Percentiles rank a stretch among this genome's conserved stretches.
These are phyloP conservation scores for Penicillium sclerotiorum DNA, from an alignment of 2,329 filamentous ascomycete species.

Conservation along the genomic window DNA sequence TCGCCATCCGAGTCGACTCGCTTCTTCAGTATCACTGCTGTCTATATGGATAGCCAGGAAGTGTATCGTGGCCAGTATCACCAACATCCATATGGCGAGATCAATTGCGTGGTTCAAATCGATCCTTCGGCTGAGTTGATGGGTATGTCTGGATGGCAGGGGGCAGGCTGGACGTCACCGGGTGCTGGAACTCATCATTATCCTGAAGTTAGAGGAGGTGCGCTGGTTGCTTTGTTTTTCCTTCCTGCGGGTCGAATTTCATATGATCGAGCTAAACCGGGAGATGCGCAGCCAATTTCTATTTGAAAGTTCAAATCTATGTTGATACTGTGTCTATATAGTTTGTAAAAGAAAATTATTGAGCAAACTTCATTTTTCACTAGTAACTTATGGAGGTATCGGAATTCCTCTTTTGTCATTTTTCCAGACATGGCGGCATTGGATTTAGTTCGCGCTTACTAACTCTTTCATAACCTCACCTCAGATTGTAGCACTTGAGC, in stretches of 20 bases:
- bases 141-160: slow-evolving; percentile 61
- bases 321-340: too few relatives aligned
- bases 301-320: background rate
- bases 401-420: too few relatives aligned
- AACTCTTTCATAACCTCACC: too few relatives aligned
- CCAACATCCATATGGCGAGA: slow-evolving; percentile 57
- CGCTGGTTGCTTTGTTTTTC: slow-evolving; percentile 58
- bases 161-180: slow-evolving; percentile 58
- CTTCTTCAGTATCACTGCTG: slow-evolving; percentile 60
- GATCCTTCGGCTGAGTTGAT: slow-evolving; percentile 54
- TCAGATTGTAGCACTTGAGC: too few relatives aligned
- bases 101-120: slow-evolving; percentile 58
- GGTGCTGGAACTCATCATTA: slow-evolving; percentile 61
- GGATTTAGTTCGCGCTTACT: too few relatives aligned
- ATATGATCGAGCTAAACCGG: background rate
- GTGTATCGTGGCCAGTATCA: slow-evolving; percentile 59
- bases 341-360: too few relatives aligned
- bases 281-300: background rate
- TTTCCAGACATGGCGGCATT: too few relatives aligned
- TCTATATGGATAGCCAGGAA: slow-evolving; percentile 58
- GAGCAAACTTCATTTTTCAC: too few relatives aligned
- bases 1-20: slow-evolving; percentile 51
- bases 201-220: slow-evolving; percentile 55
- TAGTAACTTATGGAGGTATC: too few relatives aligned
- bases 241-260: slow-evolving; percentile 57